Evolutionary conservation across 179 eudicot genomes (phyloP), one percentile per base, ranked within the genome.

Genomic region (Actinidia chinensis): DNA sequence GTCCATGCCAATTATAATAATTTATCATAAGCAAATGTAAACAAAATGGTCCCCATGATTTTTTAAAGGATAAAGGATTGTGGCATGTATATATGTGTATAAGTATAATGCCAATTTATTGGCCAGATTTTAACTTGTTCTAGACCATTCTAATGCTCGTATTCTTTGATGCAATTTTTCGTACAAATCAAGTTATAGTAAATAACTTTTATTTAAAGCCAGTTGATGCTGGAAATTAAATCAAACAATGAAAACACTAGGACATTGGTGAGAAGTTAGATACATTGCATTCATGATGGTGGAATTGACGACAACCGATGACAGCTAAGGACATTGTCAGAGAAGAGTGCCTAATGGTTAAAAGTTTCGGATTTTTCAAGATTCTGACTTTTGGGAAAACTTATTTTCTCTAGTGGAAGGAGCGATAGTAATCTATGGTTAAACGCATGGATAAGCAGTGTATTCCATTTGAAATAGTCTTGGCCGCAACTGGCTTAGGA

Each of bases 231-330:
- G 68, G 12, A 17, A 63, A 59, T 64, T 40, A 28, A 63, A 76
- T 63, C 60, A 25, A 64, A 33, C 33, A 63, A 76, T 3, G 0
- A 3, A 56, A 75, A n/a, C 2, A 8, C 33, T 54, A 54, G 12
- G 15, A 36, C 20, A n/a, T 33, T 72, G 15, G 64, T 48, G 59
- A 4, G 33, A 15, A 5, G 20, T 13, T 61, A 54, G 20, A 13
- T 91, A 95, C 95, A 91, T 92, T 59, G 97, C 93, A 87, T 92
- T 89, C 83, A 80, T 52, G 71, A 92, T 81, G 75, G 97, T 83
- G 28, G 97, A 92, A 83, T 92, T 92, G 83, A 92, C 97, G n/a
- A 92, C 97, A 17, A 92, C 97, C 3, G 97, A 91, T 68, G 97
- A n/a, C 95, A 81, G 97, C 97, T 79, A 92, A 85, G n/a, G 22